Evolutionary conservation across 1,139 yeast genomes (phyloP), one percentile per base, ranked within the genome.

Genomic region (Pichia sp.): DNA sequence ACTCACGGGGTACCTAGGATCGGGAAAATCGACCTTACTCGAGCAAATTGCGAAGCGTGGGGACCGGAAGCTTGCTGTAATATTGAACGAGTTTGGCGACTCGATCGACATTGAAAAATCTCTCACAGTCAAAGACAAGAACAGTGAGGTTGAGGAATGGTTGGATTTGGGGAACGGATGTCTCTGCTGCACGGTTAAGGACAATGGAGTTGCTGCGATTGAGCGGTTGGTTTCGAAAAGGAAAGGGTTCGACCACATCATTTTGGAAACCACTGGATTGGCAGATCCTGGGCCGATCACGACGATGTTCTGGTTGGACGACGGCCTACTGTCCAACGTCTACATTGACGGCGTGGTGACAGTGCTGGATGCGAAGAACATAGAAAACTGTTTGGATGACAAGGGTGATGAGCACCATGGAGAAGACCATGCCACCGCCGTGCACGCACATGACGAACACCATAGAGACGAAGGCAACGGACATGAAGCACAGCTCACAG

Each of bases 271-370:
- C 0, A 90, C 97, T 0, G 99, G 99, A 0, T 78, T 95, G n/a
- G 99, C 99, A 0, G 98, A 93, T 67, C 99, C 99, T 0, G 97
- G 87, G 0, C 98, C 98, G 0, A 90, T 93, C 41, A 97, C 97
- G 8, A 82, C 84, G 62, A 93, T 93, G 97, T 93, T 93, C 70
- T 93, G 99, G 99, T 76, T 92, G 44, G 99, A 93, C 68, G 95
- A 88, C 40, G 97, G 93, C 0, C 74, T 93, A 54, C 78, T 85
- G 11, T 85, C 96, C 6, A 85, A 83, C 61, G 89, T 93, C 1
- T 89, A 88, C 67, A 85, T 93, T 46, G 99, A 93, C 70, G 97
- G 97, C 0, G 90, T 93, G 5, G 80, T 95, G n/a, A 87, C 97
- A 0, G 97, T 95, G 5, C 75, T 93, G 49, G 99, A 93, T 70